Conservation (phyloP, 2,329 filamentous ascomycete genomes). For the Cladosporium sp. region DNA sequence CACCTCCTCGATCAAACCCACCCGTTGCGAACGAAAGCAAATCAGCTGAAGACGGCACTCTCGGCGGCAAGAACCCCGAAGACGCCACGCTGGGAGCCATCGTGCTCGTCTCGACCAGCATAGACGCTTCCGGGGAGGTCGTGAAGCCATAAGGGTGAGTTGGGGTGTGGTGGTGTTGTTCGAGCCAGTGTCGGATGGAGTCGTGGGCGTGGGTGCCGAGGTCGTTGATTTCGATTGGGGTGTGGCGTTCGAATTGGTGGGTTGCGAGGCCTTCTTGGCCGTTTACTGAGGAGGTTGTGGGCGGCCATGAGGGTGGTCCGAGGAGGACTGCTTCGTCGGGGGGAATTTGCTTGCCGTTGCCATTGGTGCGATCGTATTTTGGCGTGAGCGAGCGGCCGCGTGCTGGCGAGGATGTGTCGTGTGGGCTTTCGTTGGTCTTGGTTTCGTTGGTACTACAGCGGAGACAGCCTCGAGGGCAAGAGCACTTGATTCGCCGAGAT, state of each 20-base stretch:
- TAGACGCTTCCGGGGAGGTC: slow-evolving; percentile 2
- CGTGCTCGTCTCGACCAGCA: slow-evolving; percentile 9
- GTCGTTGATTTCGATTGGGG: background rate
- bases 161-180: background rate
- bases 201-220: background rate
- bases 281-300: background rate
- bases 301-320: background rate
- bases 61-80: background rate
- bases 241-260: background rate
- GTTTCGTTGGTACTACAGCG: background rate
- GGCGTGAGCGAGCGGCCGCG: slow-evolving; percentile 7
- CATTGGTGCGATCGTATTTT: slow-evolving; percentile 13
- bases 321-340: background rate
- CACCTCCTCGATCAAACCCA: slow-evolving; percentile 4
- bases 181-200: slow-evolving; percentile 1
- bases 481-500: background rate
- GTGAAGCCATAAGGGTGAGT: background rate
- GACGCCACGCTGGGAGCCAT: slow-evolving; percentile 3
- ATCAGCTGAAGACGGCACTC: background rate
- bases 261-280: slow-evolving; percentile 8
- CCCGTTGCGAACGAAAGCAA: background rate
- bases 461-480: background rate
- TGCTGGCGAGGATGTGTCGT: background rate
- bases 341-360: background rate
- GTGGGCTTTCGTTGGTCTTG: background rate